A percentile compares a stretch with the other conserved stretches of the same genome.
These are phyloP conservation scores for Schrenkiella parvula DNA, from an alignment of 345 rosid genomes.

Conservation along the genomic window DNA sequence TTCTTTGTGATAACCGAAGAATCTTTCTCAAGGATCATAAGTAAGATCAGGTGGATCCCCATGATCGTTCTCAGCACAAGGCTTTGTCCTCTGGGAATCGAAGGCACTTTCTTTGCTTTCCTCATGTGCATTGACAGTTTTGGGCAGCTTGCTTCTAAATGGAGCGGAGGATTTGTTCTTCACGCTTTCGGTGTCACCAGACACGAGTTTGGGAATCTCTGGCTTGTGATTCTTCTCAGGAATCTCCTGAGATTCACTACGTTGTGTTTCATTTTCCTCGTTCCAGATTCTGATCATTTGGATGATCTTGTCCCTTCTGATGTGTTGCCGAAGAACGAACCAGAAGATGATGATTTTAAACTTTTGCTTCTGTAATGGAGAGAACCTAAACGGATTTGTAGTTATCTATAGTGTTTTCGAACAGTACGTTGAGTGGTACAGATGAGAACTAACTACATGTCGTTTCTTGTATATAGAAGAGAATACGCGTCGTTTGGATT, in stretches of 20 bases:
- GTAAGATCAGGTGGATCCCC: conserved; percentile 70
- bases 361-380: conserved; percentile 33
- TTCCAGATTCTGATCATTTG: conserved; percentile 50
- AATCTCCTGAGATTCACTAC: conserved; percentile 55
- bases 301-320: conserved; percentile 42
- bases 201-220: conserved; percentile 54
- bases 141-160: conserved; percentile 60
- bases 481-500: neutral
- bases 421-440: neutral
- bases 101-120: conserved; percentile 76
- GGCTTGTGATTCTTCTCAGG: conserved; percentile 60
- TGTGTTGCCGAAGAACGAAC: conserved; percentile 8
- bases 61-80: conserved; percentile 71
- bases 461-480: conserved; percentile 4
- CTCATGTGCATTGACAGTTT: conserved; percentile 75
- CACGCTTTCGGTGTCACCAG: conserved; percentile 56
- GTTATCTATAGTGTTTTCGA: neutral
- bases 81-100: conserved; percentile 77
- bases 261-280: conserved; percentile 57
- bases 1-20: conserved; percentile 70
- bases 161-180: conserved; percentile 65
- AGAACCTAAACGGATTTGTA: neutral
- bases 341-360: conserved; percentile 26
- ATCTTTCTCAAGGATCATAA: conserved; percentile 53
- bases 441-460: neutral